Evolutionary conservation across 1,284 basidiomycete species (phyloP), one percentile per base, ranked within the genome.

Genomic region (Trametes pubescens): DNA sequence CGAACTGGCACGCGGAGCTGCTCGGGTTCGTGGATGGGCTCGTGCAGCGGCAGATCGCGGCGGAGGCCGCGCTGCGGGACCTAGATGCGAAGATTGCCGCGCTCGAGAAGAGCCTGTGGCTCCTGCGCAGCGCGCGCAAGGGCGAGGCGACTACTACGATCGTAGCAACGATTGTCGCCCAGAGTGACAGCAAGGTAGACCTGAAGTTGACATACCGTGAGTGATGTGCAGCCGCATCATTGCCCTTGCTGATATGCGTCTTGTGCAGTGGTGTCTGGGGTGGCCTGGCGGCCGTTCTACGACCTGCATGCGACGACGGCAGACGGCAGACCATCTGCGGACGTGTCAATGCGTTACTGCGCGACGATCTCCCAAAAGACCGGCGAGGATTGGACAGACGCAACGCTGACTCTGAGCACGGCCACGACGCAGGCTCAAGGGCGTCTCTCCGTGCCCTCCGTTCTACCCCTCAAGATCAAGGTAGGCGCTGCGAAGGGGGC

Each of bases 321-420:
- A 14, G 78, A 78, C 22, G 81, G 81, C 0, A 78, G 80, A 62
- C 81, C 83, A 5, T 77, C 80, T 0, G 69, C 79, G 4, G 74
- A 79, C 0, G 80, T 87, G 24, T 69, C 80, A 0, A 77, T 90
- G 2, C 82, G 86, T 65, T 88, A 87, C 68, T 82, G 84, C 24
- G 86, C 86, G 0, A 77, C 77, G 37, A 79, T 89, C 60, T 75
- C 73, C 0, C 87, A 90, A 69, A 75, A 70, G 63, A 87, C 87
- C 0, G 87, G 87, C 10, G 88, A 89, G 70, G 84, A 87, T 64
- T 90, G 87, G 87, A 78, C 68, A 14, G 76, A 71, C 18, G 56
- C 82, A 0, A 67, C 75, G 0, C 77, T 89, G 29, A 84, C 81
- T 1, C 76, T 89, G n/a, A 87, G 83, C 73, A 87, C 86, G 0